phyloP scores from a whole-genome alignment of 257 asterid species.

The Solanum rostratum region DNA sequence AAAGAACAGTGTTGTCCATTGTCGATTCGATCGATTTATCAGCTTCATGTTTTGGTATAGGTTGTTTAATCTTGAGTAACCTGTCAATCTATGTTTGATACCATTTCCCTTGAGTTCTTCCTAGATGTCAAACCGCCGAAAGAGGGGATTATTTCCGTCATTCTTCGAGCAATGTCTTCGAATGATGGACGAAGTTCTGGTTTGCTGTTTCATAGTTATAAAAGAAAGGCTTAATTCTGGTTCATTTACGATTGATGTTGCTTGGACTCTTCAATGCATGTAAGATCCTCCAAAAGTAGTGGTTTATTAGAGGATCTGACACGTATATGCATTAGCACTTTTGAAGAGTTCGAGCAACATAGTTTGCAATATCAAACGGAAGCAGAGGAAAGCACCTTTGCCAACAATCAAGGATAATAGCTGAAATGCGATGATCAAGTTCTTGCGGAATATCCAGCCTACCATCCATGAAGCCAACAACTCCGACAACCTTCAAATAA shows the following conservation, averaged over 20 bases:
- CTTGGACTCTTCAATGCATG: background rate
- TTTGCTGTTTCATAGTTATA: conserved; percentile 18
- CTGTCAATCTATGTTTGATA: background rate
- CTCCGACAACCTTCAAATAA: conserved; percentile 47
- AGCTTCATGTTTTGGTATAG: background rate
- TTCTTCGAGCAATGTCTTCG: conserved; percentile 31
- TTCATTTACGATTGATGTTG: background rate
- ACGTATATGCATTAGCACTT: background rate
- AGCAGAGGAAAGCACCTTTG: conserved; percentile 28
- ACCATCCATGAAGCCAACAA: conserved; percentile 66
- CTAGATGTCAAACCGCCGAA: conserved; percentile 9
- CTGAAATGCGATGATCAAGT: conserved; percentile 44
- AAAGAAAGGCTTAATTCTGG: background rate
- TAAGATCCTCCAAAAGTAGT: background rate
- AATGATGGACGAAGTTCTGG: conserved; percentile 67
- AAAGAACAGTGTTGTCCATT: background rate
- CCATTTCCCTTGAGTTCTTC: background rate
- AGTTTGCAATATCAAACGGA: background rate
- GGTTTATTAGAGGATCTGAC: background rate
- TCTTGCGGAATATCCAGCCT: conserved; percentile 44
- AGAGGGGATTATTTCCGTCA: conserved; percentile 30
- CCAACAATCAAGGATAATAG: conserved; percentile 65
- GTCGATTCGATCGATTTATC: background rate
- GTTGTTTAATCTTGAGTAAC: background rate
- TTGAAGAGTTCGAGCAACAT: background rate